Percentiles rank a stretch among this genome's conserved stretches.
These are phyloP conservation scores for Saturnispora ahearnii DNA, from an alignment of 805 yeast genomes.

Conservation along the genomic window DNA sequence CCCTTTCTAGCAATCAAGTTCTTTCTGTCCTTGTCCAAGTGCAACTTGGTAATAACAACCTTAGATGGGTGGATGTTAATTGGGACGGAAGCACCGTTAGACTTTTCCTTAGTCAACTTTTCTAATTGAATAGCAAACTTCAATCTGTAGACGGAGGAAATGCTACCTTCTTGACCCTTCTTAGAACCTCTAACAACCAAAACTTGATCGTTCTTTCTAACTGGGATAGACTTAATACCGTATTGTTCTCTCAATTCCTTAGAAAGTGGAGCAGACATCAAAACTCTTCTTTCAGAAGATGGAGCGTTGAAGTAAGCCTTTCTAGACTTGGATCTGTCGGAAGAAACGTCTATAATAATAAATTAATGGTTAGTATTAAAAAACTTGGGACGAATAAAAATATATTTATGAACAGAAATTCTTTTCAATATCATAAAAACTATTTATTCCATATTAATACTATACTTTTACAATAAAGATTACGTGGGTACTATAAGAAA, in stretches of 20 bases:
- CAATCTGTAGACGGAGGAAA: conserved; percentile 97
- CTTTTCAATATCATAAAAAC: not conserved
- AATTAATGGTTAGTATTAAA: conserved; percentile 24
- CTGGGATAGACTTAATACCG: conserved; percentile 91
- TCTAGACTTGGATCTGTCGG: conserved; percentile 99
- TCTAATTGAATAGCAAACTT: conserved; percentile 94
- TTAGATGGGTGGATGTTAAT: conserved; percentile 97
- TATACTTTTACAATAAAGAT: not conserved
- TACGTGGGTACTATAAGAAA: not conserved
- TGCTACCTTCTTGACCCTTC: conserved; percentile 99
- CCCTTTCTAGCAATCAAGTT: conserved; percentile 96
- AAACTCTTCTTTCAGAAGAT: conserved; percentile 86
- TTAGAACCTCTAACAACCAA: conserved; percentile 95
- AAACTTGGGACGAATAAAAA: not conserved
- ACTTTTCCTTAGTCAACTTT: conserved; percentile 95
- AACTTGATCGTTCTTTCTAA: conserved; percentile 96
- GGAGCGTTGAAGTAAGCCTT: conserved; percentile 99
- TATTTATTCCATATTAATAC: not conserved
- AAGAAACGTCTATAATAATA: conserved; percentile 76
- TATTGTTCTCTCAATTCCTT: conserved; percentile 97
- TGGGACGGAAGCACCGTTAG: conserved; percentile 96
- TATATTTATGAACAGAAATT: not conserved
- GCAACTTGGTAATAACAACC: conserved; percentile 96
- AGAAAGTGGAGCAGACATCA: conserved; percentile 97
- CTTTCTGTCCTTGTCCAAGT: conserved; percentile 98